Conservation (phyloP, 2,329 filamentous ascomycete species). For the Cladophialophora chaetospira region DNA sequence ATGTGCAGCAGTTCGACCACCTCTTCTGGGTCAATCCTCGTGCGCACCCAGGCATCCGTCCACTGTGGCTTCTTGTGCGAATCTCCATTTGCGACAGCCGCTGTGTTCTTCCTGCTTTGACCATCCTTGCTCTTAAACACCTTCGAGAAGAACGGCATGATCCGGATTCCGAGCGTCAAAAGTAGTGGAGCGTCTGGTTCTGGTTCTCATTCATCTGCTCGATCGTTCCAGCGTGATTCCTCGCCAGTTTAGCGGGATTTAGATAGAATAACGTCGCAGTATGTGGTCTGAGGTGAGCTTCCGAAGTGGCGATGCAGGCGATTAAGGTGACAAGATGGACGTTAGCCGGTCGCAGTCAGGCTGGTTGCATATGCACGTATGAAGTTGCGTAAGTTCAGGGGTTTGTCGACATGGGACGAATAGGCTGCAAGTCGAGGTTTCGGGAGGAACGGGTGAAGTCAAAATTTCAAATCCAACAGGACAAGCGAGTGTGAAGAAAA, state of each 20-base stretch:
- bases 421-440: constrained; percentile 6
- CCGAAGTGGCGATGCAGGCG: constrained; percentile 3
- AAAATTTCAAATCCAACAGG: constrained; percentile 16
- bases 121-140: constrained; percentile 75
- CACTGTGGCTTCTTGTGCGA: constrained; percentile 72
- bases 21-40: constrained; percentile 82
- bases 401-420: constrained; percentile 21
- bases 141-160: constrained; percentile 61
- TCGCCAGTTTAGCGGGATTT: not conserved
- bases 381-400: constrained; percentile 22
- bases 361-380: constrained; percentile 26
- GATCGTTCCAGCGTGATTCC: not conserved
- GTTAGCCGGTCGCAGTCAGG: constrained; percentile 12
- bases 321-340: not conserved
- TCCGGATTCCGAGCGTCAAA: constrained; percentile 5
- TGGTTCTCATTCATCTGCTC: constrained; percentile 19
- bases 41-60: constrained; percentile 85
- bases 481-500: constrained; percentile 20
- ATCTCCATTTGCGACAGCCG: constrained; percentile 53
- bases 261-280: no score
- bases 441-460: constrained; percentile 8
- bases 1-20: constrained; percentile 81
- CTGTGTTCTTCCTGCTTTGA: constrained; percentile 61
- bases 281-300: not conserved
- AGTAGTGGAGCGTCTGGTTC: not conserved